Percentiles rank a stretch among this genome's conserved stretches.
phyloP scores from a whole-genome alignment of 108 stramenopile species.

The Cyclotella atomus region DNA sequence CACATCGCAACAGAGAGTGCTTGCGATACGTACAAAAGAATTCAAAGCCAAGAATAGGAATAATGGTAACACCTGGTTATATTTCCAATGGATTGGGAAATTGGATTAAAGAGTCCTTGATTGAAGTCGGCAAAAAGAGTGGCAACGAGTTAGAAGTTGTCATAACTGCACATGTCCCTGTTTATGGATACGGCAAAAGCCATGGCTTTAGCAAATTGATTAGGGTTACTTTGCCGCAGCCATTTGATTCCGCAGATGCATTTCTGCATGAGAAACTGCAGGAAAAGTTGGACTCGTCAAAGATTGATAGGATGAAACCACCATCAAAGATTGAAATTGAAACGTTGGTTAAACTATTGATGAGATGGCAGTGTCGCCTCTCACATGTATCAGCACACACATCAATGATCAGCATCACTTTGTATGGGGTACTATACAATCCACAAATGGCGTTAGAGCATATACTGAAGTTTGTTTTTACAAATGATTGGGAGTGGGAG shows the following conservation, averaged over 20 bases:
- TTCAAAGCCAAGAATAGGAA: constrained; percentile 35
- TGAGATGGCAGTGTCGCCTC: constrained; percentile 87
- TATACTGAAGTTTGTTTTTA: constrained; percentile 43
- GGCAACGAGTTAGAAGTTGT: constrained; percentile 44
- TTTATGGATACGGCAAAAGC: constrained; percentile 91
- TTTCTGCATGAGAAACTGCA: constrained; percentile 2
- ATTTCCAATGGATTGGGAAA: constrained; percentile 10
- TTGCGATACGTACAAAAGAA: constrained; percentile 33
- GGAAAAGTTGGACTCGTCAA: background rate
- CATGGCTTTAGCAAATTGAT: constrained; percentile 85
- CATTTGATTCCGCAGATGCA: constrained; percentile 55
- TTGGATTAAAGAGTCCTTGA: constrained; percentile 20
- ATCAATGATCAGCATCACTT: constrained; percentile 65
- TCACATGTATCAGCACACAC: constrained; percentile 91
- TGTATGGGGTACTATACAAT: constrained; percentile 45
- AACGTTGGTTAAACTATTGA: constrained; percentile 57
- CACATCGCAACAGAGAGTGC: constrained; percentile 29
- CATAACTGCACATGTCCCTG: constrained; percentile 74
- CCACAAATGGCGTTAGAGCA: constrained; percentile 26
- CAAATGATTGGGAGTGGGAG: constrained; percentile 46
- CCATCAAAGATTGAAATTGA: constrained; percentile 51
- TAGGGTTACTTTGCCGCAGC: constrained; percentile 62
- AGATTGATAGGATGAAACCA: background rate
- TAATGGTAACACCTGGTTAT: constrained; percentile 36
- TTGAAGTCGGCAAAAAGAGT: background rate